Evolutionary conservation across 2,329 filamentous ascomycete genomes (phyloP).

Genomic region (Neoascochyta sp.): DNA sequence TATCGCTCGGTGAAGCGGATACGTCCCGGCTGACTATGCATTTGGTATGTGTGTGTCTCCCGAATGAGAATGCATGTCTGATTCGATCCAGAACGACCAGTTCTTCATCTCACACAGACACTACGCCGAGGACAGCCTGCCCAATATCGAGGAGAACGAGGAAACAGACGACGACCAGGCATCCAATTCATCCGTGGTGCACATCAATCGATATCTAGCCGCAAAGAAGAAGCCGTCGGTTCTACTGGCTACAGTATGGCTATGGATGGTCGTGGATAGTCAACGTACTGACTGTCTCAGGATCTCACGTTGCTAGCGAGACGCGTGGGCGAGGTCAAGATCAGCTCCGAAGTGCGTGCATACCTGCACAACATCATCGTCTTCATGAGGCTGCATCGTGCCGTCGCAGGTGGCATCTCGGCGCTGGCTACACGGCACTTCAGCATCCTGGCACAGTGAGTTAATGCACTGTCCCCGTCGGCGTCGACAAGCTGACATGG

Average conservation of each 20-base stretch:
- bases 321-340: slow-evolving; percentile 56
- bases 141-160: slow-evolving; percentile 63
- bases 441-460: slow-evolving; percentile 59
- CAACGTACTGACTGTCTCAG: slow-evolving; percentile 16
- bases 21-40: slow-evolving; percentile 41
- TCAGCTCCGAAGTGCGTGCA: slow-evolving; percentile 72
- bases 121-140: slow-evolving; percentile 65
- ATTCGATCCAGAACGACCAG: slow-evolving; percentile 68
- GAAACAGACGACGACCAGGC: slow-evolving; percentile 27
- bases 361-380: slow-evolving; percentile 86
- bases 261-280: too few relatives aligned
- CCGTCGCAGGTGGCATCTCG: slow-evolving; percentile 73
- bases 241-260: too few relatives aligned
- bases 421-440: slow-evolving; percentile 77
- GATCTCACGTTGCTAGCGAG: slow-evolving; percentile 58
- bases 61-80: too few relatives aligned
- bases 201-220: too few relatives aligned
- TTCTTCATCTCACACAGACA: slow-evolving; percentile 89
- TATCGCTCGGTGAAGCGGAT: slow-evolving; percentile 61
- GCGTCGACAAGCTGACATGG: background rate
- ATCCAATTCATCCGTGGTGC: slow-evolving; percentile 40
- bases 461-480: slow-evolving; percentile 2
- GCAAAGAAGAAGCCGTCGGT: too few relatives aligned
- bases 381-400: slow-evolving; percentile 83
- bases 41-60: slow-evolving; percentile 35